Evolutionary conservation across 169 alveolate genomes (phyloP), one percentile per base, ranked within the genome.

Genomic region (Plasmodium vinckei): DNA sequence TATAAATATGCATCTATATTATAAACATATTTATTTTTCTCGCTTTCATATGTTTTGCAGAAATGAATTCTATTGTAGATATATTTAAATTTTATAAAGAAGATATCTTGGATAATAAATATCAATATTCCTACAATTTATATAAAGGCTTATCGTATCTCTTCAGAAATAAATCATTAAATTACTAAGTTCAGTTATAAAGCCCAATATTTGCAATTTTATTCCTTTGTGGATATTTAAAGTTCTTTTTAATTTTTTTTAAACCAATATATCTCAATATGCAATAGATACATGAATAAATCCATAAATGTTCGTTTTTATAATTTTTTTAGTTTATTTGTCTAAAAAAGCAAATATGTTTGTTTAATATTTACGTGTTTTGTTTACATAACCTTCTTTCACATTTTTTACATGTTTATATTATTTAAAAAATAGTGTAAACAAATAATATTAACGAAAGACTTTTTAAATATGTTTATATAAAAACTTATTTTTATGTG

Each of bases 51-150:
- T 17, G 19, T 49, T 47, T 61, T 75, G 68, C 39, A 75, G 88
- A 75, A 75, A 75, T 75, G 88, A 75, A 75, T 75, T 75, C 88
- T 69, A 75, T 75, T 75, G 88, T 75, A 56, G 88, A 75, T 44
- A 75, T 75, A 63, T 75, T 75, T 75, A 75, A 75, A 64, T 75
- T 75, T 75, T 75, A 75, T 75, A 75, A 75, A 49, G 88, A 75
- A 61, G 88, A 75, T 61, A 75, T 75, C 27, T 75, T 75, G 64
- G 88, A 75, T 69, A 75, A 75, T 75, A 75, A 75, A 57, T 75
- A 75, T 75, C 88, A 75, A 67, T 75, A 75, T 56, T 75, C 88
- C 12, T 75, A 75, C 61, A 75, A 75, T 54, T 64, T 75, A 75
- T 75, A 75, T 63, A 75, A 75, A 53, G 88, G 88, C 59, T 44